These are phyloP conservation scores for Zizania palustris DNA, from an alignment of 202 grass and related monocot genomes.

Conservation along the genomic window DNA sequence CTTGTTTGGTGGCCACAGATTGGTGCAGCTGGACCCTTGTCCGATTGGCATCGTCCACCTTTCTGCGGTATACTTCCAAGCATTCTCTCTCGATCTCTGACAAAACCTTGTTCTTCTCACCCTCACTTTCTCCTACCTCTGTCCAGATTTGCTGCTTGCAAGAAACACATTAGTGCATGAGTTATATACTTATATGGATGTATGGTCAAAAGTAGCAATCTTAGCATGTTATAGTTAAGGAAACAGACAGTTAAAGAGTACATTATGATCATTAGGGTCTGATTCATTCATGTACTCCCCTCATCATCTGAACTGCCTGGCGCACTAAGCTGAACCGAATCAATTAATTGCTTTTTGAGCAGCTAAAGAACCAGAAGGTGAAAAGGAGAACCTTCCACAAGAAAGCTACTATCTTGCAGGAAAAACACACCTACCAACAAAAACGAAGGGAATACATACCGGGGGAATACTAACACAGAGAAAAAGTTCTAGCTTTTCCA, in stretches of 20 bases:
- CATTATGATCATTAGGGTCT: slow-evolving; percentile 23
- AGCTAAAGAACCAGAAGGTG: slow-evolving; percentile 37
- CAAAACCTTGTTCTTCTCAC: slow-evolving; percentile 67
- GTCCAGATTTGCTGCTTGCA: slow-evolving; percentile 84
- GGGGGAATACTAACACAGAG: slow-evolving; percentile 1
- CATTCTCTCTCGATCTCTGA: slow-evolving; percentile 84
- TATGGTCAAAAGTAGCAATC: slow-evolving; percentile 5
- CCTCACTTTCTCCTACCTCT: slow-evolving; percentile 80
- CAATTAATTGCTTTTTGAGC: slow-evolving; percentile 38
- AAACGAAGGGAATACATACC: slow-evolving; percentile 15
- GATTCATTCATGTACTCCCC: slow-evolving; percentile 27
- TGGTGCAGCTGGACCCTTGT: slow-evolving; percentile 86
- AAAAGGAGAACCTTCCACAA: slow-evolving; percentile 39
- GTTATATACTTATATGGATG: not conserved
- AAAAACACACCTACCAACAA: slow-evolving; percentile 31
- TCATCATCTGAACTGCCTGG: slow-evolving; percentile 34
- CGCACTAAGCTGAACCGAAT: slow-evolving; percentile 35
- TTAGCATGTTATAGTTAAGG: slow-evolving; percentile 8
- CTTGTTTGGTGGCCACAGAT: slow-evolving; percentile 81
- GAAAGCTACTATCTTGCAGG: slow-evolving; percentile 25
- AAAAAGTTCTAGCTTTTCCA: not conserved
- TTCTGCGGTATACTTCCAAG: slow-evolving; percentile 74
- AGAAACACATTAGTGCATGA: slow-evolving; percentile 28
- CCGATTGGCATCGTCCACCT: slow-evolving; percentile 80
- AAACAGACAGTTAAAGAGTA: not conserved